Conservation (phyloP, 805 yeast genomes). For the Candida tammaniensis region DNA sequence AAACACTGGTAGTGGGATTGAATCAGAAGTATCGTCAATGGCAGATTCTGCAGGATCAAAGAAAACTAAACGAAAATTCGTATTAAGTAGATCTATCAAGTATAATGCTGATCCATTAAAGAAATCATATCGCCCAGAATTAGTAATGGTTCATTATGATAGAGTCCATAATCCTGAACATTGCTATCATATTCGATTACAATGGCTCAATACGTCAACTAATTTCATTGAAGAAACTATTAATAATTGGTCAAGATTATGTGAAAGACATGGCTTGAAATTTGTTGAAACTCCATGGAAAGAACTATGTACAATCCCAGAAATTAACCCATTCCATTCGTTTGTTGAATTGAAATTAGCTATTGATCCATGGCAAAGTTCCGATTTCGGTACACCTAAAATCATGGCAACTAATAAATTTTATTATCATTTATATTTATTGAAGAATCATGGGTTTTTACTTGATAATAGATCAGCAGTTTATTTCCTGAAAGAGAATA, state of each 20-base stretch:
- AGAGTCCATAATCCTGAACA: constrained; percentile 91
- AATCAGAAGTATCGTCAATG: constrained; percentile 23
- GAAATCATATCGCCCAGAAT: constrained; percentile 74
- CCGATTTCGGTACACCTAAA: constrained; percentile 41
- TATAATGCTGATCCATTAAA: constrained; percentile 73
- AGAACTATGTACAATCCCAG: constrained; percentile 75
- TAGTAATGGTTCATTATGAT: constrained; percentile 83
- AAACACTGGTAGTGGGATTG: constrained; percentile 1
- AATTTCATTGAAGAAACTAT: constrained; percentile 43
- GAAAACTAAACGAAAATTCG: constrained; percentile 38
- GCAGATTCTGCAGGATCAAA: constrained; percentile 24
- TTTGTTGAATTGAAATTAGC: constrained; percentile 66
- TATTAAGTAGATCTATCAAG: constrained; percentile 63
- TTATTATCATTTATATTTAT: constrained; percentile 73
- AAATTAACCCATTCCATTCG: constrained; percentile 83
- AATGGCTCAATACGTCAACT: constrained; percentile 91
- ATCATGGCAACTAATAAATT: constrained; percentile 52
- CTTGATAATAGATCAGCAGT: constrained; percentile 77
- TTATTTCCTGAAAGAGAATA: constrained; percentile 50
- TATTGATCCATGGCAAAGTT: constrained; percentile 68
- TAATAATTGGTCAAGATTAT: constrained; percentile 67
- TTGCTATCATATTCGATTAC: constrained; percentile 85
- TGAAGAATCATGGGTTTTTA: constrained; percentile 70
- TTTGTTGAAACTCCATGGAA: constrained; percentile 88
- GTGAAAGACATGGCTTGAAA: constrained; percentile 79